Base-by-base conservation (phyloP, 768 basidiomycete genomes). In the Chalciporus sphaerocephalus region DNA sequence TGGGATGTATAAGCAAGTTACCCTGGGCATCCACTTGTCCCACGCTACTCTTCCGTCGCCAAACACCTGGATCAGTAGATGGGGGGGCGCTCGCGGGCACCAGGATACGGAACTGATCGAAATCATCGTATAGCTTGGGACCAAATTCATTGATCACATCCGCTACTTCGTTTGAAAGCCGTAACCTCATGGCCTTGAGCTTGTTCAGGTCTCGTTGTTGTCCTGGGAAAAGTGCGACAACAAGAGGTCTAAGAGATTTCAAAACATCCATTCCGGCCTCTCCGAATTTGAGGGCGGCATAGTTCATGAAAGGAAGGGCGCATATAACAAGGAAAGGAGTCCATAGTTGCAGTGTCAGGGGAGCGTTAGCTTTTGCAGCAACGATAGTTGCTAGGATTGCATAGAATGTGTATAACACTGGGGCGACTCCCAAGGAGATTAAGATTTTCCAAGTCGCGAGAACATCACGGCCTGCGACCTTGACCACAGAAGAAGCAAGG, bases 251-350 rank as follows among this genome's bases (percentile, higher is more conserved):
- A 24, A 98, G 73, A 15, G 94, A 96, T 64, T 92, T 96, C 46
- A 93, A 74, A 21, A 98, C 92, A 58, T 98, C 95, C 81, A 96
- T 85, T 18, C 94, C 95, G 25, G 94, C 95, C 64, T 98, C 95
- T 34, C 95, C 95, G 58, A 98, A 98, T 66, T 96, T 95, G 42
- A 98, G 77, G 6, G 95, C 91, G 5, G 92, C 90, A 58, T 87
- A 90, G 45, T 89, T 93, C 73, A 95, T 85, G 64, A 90, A 80
- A 12, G 95, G 95, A 23, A 97, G 66, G 2, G 81, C 72, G 16
- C 78, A 70, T 46, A 88, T 70, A 45, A 92, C 83, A 8, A 88
- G 59, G 56, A 93, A 75, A 0, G 95, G 95, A 2, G 91, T 86
- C 68, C 75, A 80, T 18, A 91, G 66, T 50, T 74, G 76, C 75